Evolutionary conservation across 2,329 filamentous ascomycete species (phyloP).

Genomic region (Arthroderma uncinatum): DNA sequence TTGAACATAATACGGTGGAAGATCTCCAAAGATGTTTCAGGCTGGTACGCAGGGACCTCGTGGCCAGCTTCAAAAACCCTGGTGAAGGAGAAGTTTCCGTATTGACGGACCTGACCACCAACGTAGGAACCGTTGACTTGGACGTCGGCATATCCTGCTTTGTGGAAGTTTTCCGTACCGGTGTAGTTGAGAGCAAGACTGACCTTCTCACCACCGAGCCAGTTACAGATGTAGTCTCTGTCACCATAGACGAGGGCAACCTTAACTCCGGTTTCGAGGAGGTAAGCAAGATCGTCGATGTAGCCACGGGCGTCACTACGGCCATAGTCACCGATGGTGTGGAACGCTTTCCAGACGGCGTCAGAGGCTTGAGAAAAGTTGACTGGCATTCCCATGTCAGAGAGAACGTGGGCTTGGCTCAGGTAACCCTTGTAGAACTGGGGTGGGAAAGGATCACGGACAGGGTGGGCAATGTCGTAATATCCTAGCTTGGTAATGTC

Average conservation of each 20-base stretch:
- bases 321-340: conserved; percentile 38
- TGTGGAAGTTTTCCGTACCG: conserved; percentile 28
- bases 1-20: conserved; percentile 44
- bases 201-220: conserved; percentile 40
- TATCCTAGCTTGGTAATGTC: conserved; percentile 37
- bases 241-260: conserved; percentile 50
- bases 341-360: conserved; percentile 39
- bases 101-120: conserved; percentile 32
- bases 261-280: conserved; percentile 48
- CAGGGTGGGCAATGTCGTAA: conserved; percentile 47
- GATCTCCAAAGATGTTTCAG: conserved; percentile 44
- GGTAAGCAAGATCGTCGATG: conserved; percentile 28
- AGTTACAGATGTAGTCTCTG: conserved; percentile 45
- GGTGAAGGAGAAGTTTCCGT: conserved; percentile 33
- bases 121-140: conserved; percentile 25
- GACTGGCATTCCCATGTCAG: conserved; percentile 47
- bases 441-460: conserved; percentile 43
- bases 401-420: conserved; percentile 46
- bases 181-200: conserved; percentile 37
- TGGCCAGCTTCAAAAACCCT: conserved; percentile 26
- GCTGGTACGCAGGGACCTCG: conserved; percentile 44
- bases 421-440: conserved; percentile 46
- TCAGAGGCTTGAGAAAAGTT: conserved; percentile 43
- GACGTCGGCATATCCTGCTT: conserved; percentile 35
- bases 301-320: conserved; percentile 19